Base-by-base conservation (phyloP, 371 early-diverging fungal species). In the Syncephalastrum racemosum region DNA sequence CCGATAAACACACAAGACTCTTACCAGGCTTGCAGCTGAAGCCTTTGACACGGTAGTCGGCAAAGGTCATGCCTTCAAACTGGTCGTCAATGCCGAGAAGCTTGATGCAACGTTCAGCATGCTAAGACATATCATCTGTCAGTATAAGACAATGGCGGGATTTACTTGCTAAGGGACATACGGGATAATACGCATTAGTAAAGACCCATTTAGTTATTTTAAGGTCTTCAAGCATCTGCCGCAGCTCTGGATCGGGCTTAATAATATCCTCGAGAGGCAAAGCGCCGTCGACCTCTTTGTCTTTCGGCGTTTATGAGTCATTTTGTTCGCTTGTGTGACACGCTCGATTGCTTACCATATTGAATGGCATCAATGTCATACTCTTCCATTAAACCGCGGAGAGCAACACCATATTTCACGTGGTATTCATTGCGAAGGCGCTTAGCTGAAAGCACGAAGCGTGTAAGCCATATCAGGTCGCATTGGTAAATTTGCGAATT, bases 1-100 rank as follows among this genome's bases (percentile, higher is more conserved):
- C 10, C 1, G 36, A 10, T 25, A 10, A 8, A 31, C 36, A 31
- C 0, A 31, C n/a, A 47, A 5, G 54, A 7, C 16, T 40, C 46
- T 49, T 65, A 63, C 85, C 90, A 46, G 93, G 93, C 57, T 93
- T 93, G 65, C 92, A 93, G 13, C 73, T 67, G 60, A 92, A 92
- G 55, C 86, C 59, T 6, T 85, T 85, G 22, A 80, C 75, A 13
- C 65, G 39, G 64, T 93, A 93, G 58, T 92, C 85, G 55, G 91
- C 90, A 62, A 78, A 91, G 3, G 90, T 91, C 51, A 93, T 65
- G 10, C 68, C 91, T 41, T 89, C 90, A 68, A 93, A 91, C 62
- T 87, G 79, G 64, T 90, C 89, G 12, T 77, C 81, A 48, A 93
- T 71, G 0, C 82, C 86, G 46, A 93, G 63, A 27, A 82, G 56